Evolutionary conservation across 1,284 basidiomycete genomes (phyloP).

Genomic region (Rhodotorula sp.): DNA sequence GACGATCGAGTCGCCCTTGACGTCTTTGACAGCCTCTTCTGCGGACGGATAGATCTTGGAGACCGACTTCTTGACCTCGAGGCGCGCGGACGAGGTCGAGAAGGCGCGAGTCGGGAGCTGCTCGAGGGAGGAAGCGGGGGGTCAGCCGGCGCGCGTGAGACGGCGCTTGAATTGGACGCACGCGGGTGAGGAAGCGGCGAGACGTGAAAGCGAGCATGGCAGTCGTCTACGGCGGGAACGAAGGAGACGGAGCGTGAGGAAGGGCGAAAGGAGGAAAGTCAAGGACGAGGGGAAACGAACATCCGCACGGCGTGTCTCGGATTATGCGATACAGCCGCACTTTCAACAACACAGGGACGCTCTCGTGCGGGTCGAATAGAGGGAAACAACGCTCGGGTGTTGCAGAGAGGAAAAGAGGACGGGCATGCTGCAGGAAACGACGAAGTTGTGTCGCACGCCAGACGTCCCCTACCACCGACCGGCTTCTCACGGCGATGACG

Average conservation of each 20-base stretch:
- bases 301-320: background rate
- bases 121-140: background rate
- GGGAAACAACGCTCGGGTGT: background rate
- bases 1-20: slow-evolving; percentile 73
- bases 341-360: background rate
- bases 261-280: background rate
- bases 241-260: background rate
- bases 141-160: background rate
- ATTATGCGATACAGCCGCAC: too few relatives aligned
- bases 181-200: slow-evolving; percentile 11
- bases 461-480: too few relatives aligned
- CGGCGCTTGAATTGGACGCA: background rate
- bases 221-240: background rate
- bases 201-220: slow-evolving; percentile 15
- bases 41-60: slow-evolving; percentile 72
- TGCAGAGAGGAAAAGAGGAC: too few relatives aligned
- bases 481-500: too few relatives aligned
- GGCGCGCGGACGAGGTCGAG: slow-evolving; percentile 5
- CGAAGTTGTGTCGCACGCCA: too few relatives aligned
- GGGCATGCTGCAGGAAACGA: too few relatives aligned
- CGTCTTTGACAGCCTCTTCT: slow-evolving; percentile 76
- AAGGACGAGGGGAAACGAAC: background rate
- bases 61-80: slow-evolving; percentile 30
- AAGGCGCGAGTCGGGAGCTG: slow-evolving; percentile 18
- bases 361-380: too few relatives aligned